These are phyloP conservation scores for Calycina herbarum DNA, from an alignment of 2,329 filamentous ascomycete species.

Conservation along the genomic window DNA sequence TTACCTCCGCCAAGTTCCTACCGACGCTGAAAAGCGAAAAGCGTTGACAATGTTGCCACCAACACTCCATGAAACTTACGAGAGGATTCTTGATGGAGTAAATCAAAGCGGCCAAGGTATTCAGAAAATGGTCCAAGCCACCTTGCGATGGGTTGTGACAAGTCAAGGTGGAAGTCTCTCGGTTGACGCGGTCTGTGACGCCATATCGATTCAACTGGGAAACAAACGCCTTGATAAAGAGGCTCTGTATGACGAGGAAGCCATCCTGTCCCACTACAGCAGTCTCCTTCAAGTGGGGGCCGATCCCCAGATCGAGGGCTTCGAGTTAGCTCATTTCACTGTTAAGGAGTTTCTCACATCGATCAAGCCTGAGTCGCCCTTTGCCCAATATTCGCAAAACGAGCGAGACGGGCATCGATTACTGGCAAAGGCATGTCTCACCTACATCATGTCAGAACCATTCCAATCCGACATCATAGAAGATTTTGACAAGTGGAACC, in stretches of 20 bases:
- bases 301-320: neutral
- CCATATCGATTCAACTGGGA: slow-evolving; percentile 1
- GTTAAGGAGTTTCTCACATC: slow-evolving; percentile 3
- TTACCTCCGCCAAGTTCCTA: slow-evolving; percentile 1
- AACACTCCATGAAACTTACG: slow-evolving; percentile 30
- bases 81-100: slow-evolving; percentile 26
- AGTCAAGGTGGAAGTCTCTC: neutral
- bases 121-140: slow-evolving; percentile 1
- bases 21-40: slow-evolving; percentile 12
- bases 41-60: slow-evolving; percentile 24
- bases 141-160: slow-evolving; percentile 1
- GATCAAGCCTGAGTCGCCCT: neutral
- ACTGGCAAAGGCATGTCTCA: slow-evolving; percentile 11
- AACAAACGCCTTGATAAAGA: slow-evolving; percentile 1
- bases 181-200: neutral
- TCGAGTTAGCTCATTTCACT: slow-evolving; percentile 10
- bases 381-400: neutral
- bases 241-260: neutral
- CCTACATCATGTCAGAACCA: neutral
- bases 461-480: neutral
- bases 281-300: neutral
- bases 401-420: neutral
- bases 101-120: slow-evolving; percentile 9
- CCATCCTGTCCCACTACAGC: slow-evolving; percentile 1
- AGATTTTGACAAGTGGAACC: neutral